Evolutionary conservation across 768 basidiomycete genomes (phyloP), one percentile per base, ranked within the genome.

Genomic region (Aureoboletus auriporus): DNA sequence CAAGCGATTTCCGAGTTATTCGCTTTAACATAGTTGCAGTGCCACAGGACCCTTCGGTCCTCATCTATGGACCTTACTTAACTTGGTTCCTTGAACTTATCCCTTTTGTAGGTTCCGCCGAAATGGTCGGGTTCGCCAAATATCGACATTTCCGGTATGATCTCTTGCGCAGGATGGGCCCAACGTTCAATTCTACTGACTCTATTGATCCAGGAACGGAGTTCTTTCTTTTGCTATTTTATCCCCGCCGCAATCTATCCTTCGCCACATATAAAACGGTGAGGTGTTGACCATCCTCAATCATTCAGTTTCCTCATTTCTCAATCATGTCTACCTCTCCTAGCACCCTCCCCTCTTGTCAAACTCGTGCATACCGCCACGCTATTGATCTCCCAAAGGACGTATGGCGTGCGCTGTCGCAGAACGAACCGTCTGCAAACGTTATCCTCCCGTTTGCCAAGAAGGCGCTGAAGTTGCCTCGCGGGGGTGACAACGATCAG

Each of bases 401-500:
- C 1, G 68, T 71, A 3, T 70, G 69, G 67, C 48, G 49, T 2
- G 54, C 58, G 1, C 48, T 78, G 11, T 34, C 26, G 1, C 50
- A 44, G 5, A 44, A 67, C 8, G 69, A 74, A 31, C 59, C 55
- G 0, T 42, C 61, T 4, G 66, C 74, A 3, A 78, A 79, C 44
- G 52, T 75, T 37, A 56, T 78, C 16, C 62, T 69, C 13, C 69
- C 77, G 0, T 68, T 69, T 26, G 73, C 72, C 1, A 53, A 44
- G 39, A 72, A 69, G 50, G 55, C 64, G 20, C 41, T 44, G 23
- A n/a, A 43, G 13, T 40, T 31, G 9, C 41, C 51, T 39, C 46
- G 38, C 20, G 41, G 3, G 1, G 16, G 6, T 3, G 28, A 13
- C 4, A 11, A 17, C 9, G 23, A 42, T 3, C 64, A 66, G 3